phyloP scores from a whole-genome alignment of 257 asterid species.

The Anisodus acutangulus region DNA sequence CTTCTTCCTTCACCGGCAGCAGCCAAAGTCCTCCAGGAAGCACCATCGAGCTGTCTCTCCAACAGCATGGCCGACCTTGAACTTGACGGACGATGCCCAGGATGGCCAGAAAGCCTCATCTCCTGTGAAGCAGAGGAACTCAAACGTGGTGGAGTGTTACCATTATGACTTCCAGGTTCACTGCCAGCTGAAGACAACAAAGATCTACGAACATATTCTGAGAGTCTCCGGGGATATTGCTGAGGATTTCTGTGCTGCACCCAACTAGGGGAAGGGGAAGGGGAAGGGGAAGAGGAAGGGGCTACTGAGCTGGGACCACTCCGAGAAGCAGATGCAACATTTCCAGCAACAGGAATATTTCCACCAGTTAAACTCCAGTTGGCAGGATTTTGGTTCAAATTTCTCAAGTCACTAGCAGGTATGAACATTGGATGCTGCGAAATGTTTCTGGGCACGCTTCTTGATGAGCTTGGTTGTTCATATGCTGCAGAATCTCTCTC shows the following conservation, averaged over 20 bases:
- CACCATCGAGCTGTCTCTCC: slow-evolving; percentile 81
- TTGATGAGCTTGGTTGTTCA: slow-evolving; percentile 46
- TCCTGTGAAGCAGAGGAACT: slow-evolving; percentile 54
- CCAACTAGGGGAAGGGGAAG: slow-evolving; percentile 69
- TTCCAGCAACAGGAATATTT: slow-evolving; percentile 44
- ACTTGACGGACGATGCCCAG: slow-evolving; percentile 52
- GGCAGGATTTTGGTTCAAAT: slow-evolving; percentile 53
- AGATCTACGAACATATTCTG: slow-evolving; percentile 78
- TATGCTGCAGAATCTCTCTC: slow-evolving; percentile 39
- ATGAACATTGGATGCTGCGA: slow-evolving; percentile 75
- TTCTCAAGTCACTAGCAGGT: slow-evolving; percentile 57
- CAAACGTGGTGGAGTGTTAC: slow-evolving; percentile 43
- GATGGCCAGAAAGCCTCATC: slow-evolving; percentile 49
- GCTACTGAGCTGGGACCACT: slow-evolving; percentile 50
- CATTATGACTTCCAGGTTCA: slow-evolving; percentile 60
- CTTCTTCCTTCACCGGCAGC: slow-evolving; percentile 78
- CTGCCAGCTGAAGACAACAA: slow-evolving; percentile 55
- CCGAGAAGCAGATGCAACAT: slow-evolving; percentile 55
- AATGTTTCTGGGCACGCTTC: slow-evolving; percentile 64
- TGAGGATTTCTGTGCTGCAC: slow-evolving; percentile 55
- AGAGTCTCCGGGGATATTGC: slow-evolving; percentile 63
- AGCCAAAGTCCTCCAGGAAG: slow-evolving; percentile 59
- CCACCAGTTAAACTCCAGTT: slow-evolving; percentile 60
- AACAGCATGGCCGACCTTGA: slow-evolving; percentile 63
- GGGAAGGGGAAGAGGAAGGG: slow-evolving; percentile 54